A percentile compares a stretch with the other conserved stretches of the same genome.
Conservation (phyloP, 2,329 filamentous ascomycete species). For the Rutstroemia sp. region DNA sequence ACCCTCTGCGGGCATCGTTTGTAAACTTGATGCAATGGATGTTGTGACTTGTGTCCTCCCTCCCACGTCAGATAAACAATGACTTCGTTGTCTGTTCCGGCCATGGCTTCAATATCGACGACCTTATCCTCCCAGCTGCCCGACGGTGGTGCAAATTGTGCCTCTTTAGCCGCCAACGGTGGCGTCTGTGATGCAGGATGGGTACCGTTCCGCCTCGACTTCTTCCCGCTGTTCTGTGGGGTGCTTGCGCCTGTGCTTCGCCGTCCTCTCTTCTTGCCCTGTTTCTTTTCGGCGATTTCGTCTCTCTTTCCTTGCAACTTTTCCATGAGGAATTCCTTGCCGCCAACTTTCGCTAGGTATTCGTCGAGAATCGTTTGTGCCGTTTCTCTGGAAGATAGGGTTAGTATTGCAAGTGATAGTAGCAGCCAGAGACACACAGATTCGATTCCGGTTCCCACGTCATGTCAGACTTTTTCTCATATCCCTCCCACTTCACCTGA, state of each 20-base stretch:
- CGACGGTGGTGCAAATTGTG: conserved; percentile 56
- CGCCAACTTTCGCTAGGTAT: conserved; percentile 58
- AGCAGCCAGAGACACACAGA: conserved; percentile 32
- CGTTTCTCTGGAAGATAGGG: conserved; percentile 38
- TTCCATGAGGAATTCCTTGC: conserved; percentile 47
- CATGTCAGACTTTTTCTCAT: conserved; percentile 58
- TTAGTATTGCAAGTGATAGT: conserved; percentile 4
- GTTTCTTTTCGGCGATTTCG: conserved; percentile 1
- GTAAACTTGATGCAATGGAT: conserved; percentile 61
- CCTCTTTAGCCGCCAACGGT: conserved; percentile 36
- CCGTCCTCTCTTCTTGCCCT: conserved; percentile 49
- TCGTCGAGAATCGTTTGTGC: conserved; percentile 53
- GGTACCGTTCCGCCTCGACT: conserved; percentile 27
- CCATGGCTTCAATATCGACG: conserved; percentile 61
- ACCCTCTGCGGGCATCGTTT: conserved; percentile 74
- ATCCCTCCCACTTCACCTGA: conserved; percentile 77
- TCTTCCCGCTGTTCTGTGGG: conserved; percentile 19
- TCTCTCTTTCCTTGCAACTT: conserved; percentile 34
- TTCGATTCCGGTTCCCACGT: conserved; percentile 79
- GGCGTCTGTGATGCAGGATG: conserved; percentile 43
- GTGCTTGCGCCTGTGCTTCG: conserved; percentile 32
- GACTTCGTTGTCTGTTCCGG: conserved; percentile 55
- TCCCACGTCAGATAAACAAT: conserved; percentile 69
- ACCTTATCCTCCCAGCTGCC: conserved; percentile 75
- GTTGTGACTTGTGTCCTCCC: conserved; percentile 65